A percentile compares a stretch with the other conserved stretches of the same genome.
Evolutionary conservation across 257 asterid species (phyloP).

Genomic region (Buddleja alternifolia): DNA sequence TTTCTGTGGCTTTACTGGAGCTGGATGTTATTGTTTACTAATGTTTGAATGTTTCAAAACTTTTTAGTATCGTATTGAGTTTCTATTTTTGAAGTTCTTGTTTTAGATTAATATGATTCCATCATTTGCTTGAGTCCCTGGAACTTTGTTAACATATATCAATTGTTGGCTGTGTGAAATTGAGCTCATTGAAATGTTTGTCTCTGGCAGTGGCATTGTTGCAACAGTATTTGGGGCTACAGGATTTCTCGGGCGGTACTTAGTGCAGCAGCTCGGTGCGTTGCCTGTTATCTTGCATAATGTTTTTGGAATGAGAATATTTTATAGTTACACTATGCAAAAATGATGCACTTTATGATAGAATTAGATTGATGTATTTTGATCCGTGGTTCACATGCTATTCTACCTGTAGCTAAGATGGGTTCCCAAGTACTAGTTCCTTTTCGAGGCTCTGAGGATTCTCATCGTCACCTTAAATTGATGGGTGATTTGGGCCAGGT

Average conservation of each 20-base stretch:
- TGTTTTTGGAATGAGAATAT: conserved; percentile 1
- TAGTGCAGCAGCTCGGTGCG: conserved; percentile 93
- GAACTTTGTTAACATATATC: neutral
- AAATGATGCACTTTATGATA: conserved; percentile 21
- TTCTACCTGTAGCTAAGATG: conserved; percentile 74
- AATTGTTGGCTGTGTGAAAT: conserved; percentile 20
- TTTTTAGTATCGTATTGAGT: neutral
- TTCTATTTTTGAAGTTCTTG: neutral
- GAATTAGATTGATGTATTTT: conserved; percentile 20
- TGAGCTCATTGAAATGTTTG: conserved; percentile 27
- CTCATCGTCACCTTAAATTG: conserved; percentile 93
- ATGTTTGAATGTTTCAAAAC: neutral
- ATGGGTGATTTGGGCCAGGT: conserved; percentile 99
- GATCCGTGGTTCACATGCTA: conserved; percentile 15
- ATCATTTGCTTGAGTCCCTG: neutral
- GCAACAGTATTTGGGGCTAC: conserved; percentile 98
- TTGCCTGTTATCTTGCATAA: conserved; percentile 16
- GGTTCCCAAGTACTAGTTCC: conserved; percentile 96
- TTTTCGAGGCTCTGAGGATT: conserved; percentile 95
- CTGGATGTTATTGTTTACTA: neutral
- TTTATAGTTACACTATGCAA: neutral
- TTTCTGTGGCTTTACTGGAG: neutral
- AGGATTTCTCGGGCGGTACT: conserved; percentile 92
- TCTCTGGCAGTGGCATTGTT: conserved; percentile 81
- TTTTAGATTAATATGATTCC: neutral